Conservation (phyloP, 2,329 filamentous ascomycete genomes). For the Pestalotiopsis sp. region DNA sequence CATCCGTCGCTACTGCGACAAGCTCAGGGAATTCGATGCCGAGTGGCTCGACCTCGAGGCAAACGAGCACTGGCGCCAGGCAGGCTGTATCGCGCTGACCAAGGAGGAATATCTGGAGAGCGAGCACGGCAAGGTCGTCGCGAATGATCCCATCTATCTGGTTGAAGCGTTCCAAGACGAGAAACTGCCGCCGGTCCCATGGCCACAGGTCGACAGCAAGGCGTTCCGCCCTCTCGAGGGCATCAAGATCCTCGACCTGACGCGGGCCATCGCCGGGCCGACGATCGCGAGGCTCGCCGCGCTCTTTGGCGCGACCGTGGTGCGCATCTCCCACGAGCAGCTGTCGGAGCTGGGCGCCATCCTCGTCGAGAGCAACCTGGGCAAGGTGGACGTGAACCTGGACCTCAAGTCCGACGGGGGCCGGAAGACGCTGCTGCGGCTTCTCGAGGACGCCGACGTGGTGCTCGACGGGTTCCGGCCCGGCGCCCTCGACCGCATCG, state of each 20-base stretch:
- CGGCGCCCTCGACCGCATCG: conserved; percentile 63
- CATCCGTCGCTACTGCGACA: conserved; percentile 23
- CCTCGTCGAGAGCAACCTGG: conserved; percentile 67
- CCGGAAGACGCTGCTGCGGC: conserved; percentile 55
- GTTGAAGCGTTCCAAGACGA: conserved; percentile 17
- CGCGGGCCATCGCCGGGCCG: conserved; percentile 75
- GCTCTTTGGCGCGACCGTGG: conserved; percentile 73
- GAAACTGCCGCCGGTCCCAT: conserved; percentile 27
- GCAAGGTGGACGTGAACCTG: conserved; percentile 67
- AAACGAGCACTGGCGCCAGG: conserved; percentile 35
- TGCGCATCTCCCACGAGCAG: conserved; percentile 69
- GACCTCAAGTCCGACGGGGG: conserved; percentile 60
- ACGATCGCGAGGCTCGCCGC: conserved; percentile 70
- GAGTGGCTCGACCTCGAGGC: conserved; percentile 32
- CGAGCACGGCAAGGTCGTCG: conserved; percentile 16
- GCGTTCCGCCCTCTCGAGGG: conserved; percentile 46
- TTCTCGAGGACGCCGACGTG: conserved; percentile 66
- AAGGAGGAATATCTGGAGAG: conserved; percentile 34
- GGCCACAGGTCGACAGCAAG: conserved; percentile 22
- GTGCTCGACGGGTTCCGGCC: conserved; percentile 72
- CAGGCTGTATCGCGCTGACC: conserved; percentile 33
- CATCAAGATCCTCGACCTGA: conserved; percentile 74
- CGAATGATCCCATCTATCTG: conserved; percentile 28
- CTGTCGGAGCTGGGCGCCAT: conserved; percentile 73
- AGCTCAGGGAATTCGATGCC: conserved; percentile 28